Evolutionary conservation across 129 eudicot genomes (phyloP), one percentile per base, ranked within the genome.

Genomic region (Ambrosia trifida): DNA sequence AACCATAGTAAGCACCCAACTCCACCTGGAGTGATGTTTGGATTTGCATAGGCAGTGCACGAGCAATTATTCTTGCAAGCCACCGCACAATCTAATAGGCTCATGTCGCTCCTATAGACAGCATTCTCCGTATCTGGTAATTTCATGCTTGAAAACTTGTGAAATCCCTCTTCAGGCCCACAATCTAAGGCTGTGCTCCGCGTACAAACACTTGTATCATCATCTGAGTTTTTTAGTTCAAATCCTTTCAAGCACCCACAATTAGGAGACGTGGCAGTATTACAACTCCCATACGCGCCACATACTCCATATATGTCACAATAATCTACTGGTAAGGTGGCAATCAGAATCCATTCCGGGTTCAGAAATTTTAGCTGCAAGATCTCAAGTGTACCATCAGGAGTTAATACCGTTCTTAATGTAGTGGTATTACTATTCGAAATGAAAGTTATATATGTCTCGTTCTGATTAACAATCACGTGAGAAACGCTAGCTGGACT

Each of bases 1-100:
- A 54, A 54, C 75, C 75, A 87, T 41, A 67, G 28, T 71, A 84
- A 46, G 76, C 94, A 87, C n/a, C 94, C 87, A 44, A 65, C 69
- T 20, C 84, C 85, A 20, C 65, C 66, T 4, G 57, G 41, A 19
- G 66, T 54, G 32, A 76, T 72, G 65, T 79, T 66, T n/a, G 76
- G 76, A 38, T 46, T 30, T 7, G 79, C 56, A 19, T 73, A 79
- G 31, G 78, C 83, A 6, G 64, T 56, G 68, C 83, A 79, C 2
- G 76, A 61, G 33, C 77, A 58, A 17, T 58, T 72, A 17, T 45
- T 72, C 46, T 72, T 72, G 77, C 77, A 72, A 58, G 77, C 77
- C 1, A 10, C 9, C 47, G 56, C 83, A 57, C 76, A 64, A 40
- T 79, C 78, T 20, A 18, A 38, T 31, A 63, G 31, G 38, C 46